phyloP scores from a whole-genome alignment of 257 asterid genomes.

The Parsonsia alboflavescens region DNA sequence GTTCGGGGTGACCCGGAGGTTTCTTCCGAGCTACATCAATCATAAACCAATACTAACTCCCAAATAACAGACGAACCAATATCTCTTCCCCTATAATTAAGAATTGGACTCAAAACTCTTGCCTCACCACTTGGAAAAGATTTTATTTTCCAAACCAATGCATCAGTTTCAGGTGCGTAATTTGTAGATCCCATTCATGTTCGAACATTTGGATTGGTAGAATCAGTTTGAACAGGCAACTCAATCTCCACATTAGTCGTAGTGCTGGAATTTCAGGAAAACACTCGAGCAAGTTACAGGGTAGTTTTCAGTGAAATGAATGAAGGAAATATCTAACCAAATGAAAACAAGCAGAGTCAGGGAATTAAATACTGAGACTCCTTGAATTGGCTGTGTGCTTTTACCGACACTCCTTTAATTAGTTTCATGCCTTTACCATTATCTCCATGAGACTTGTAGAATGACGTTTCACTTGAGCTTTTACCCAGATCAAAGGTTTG shows the following conservation, averaged over 20 bases:
- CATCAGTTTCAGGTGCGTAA: slow-evolving; percentile 94
- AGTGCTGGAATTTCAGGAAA: slow-evolving; percentile 61
- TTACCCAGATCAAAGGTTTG: slow-evolving; percentile 96
- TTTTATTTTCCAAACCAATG: slow-evolving; percentile 92
- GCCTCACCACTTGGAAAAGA: slow-evolving; percentile 99
- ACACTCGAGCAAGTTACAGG: slow-evolving; percentile 17
- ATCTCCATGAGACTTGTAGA: slow-evolving; percentile 92
- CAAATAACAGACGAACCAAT: neutral
- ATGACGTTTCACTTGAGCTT: slow-evolving; percentile 91
- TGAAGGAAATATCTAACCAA: neutral
- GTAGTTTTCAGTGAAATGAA: neutral
- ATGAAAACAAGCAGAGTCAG: neutral
- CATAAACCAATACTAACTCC: neutral
- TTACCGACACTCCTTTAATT: slow-evolving; percentile 97
- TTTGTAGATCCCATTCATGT: slow-evolving; percentile 97
- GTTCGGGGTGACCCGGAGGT: too few species aligned
- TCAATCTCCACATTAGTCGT: slow-evolving; percentile 97
- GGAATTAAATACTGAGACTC: neutral
- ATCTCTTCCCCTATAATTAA: neutral
- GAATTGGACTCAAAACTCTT: slow-evolving; percentile 14
- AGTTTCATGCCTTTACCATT: slow-evolving; percentile 88
- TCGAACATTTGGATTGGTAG: slow-evolving; percentile 92
- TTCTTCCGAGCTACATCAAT: too few species aligned
- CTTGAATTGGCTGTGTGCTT: too few species aligned
- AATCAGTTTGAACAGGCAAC: slow-evolving; percentile 96